phyloP scores from a whole-genome alignment of 1,284 basidiomycete species.

The Austroboletus niveus region DNA sequence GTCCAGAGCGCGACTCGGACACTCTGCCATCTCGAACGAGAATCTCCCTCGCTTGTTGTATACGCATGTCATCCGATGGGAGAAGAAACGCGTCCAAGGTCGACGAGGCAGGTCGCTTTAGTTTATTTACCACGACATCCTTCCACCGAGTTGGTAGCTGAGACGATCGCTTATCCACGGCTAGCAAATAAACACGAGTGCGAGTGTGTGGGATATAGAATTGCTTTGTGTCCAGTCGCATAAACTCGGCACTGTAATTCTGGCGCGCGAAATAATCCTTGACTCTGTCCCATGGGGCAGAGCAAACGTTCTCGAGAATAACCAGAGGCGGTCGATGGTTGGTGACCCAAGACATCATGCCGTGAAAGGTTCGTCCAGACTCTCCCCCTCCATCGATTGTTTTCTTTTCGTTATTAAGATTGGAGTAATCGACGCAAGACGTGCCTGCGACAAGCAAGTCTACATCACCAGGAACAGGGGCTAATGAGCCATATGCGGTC shows the following conservation, averaged over 20 bases:
- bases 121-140: slow-evolving; percentile 54
- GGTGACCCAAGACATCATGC: slow-evolving; percentile 92
- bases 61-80: slow-evolving; percentile 85
- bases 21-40: slow-evolving; percentile 66
- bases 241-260: slow-evolving; percentile 73
- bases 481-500: slow-evolving; percentile 89
- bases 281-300: slow-evolving; percentile 85
- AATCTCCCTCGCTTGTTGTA: slow-evolving; percentile 85
- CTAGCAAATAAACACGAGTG: slow-evolving; percentile 85
- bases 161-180: slow-evolving; percentile 62
- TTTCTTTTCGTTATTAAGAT: slow-evolving; percentile 91
- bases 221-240: slow-evolving; percentile 86
- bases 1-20: slow-evolving; percentile 61
- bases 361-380: slow-evolving; percentile 85
- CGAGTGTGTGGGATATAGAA: slow-evolving; percentile 96
- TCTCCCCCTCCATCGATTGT: slow-evolving; percentile 85
- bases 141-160: slow-evolving; percentile 73
- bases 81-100: slow-evolving; percentile 92
- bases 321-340: slow-evolving; percentile 87
- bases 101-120: slow-evolving; percentile 84
- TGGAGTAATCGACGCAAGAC: slow-evolving; percentile 96
- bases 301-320: slow-evolving; percentile 92
- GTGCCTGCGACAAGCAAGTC: slow-evolving; percentile 92
- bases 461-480: slow-evolving; percentile 85
- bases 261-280: slow-evolving; percentile 73